A percentile compares a stretch with the other conserved stretches of the same genome.
Evolutionary conservation across 441 rosid genomes (phyloP).

Genomic region (Flueggea neowawraea): DNA sequence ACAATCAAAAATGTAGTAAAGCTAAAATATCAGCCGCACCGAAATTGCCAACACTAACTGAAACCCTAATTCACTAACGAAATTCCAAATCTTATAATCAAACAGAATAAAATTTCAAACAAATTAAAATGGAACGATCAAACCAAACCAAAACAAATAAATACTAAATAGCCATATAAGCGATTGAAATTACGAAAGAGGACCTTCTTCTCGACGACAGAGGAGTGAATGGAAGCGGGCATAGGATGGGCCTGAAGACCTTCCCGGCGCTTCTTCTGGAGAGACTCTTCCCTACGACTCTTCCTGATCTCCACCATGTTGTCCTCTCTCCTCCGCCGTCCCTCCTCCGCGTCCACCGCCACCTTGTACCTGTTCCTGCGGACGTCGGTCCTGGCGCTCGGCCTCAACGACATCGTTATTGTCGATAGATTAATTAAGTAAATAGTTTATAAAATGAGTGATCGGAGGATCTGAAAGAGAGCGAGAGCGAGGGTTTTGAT

Average conservation of each 20-base stretch:
- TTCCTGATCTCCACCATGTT: slow-evolving; percentile 97
- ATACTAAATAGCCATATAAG: no score
- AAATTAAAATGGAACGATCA: no score
- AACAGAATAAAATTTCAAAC: no score
- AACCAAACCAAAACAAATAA: no score
- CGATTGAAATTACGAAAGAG: background rate
- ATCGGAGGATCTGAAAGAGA: background rate
- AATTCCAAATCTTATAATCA: background rate
- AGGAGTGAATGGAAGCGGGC: slow-evolving; percentile 36
- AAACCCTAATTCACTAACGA: background rate
- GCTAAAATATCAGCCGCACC: no score
- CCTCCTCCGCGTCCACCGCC: slow-evolving; percentile 93
- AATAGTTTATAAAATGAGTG: background rate
- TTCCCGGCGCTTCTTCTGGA: slow-evolving; percentile 86
- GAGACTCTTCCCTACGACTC: slow-evolving; percentile 79
- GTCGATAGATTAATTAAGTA: background rate
- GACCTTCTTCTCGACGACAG: slow-evolving; percentile 71
- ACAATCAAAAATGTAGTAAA: no score
- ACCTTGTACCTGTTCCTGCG: slow-evolving; percentile 83
- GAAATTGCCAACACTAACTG: no score
- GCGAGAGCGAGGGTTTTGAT: background rate
- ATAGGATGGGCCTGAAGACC: slow-evolving; percentile 59
- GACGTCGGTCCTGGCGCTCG: slow-evolving; percentile 72
- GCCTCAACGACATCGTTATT: slow-evolving; percentile 72
- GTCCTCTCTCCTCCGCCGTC: slow-evolving; percentile 83